phyloP scores from a whole-genome alignment of 495 filamentous ascomycete species.

The Neurospora sp. region DNA sequence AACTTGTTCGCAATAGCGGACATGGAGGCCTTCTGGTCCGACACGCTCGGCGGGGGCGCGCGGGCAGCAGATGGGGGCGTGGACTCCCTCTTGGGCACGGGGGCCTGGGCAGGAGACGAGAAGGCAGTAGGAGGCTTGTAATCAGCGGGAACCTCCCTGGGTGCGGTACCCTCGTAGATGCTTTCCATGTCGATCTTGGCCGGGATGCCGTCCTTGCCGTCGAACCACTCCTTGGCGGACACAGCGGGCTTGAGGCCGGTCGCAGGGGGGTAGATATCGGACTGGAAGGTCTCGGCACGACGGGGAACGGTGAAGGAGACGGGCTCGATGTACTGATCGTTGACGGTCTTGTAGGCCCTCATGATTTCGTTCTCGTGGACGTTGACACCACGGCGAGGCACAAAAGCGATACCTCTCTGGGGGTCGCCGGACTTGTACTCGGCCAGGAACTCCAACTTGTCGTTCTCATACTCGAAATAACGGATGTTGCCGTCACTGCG shows the following conservation, averaged over 20 bases:
- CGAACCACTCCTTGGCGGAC: conserved; percentile 72
- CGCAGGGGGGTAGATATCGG: conserved; percentile 88
- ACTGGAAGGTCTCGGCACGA: conserved; percentile 92
- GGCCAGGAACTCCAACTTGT: conserved; percentile 92
- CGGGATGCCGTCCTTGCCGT: conserved; percentile 71
- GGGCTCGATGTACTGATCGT: conserved; percentile 87
- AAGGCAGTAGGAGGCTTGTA: conserved; percentile 49
- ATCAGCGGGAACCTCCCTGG: conserved; percentile 61
- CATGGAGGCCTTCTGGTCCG: conserved; percentile 78
- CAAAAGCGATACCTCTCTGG: conserved; percentile 87
- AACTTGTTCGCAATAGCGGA: conserved; percentile 75
- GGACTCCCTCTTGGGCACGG: conserved; percentile 45
- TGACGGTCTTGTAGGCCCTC: conserved; percentile 92
- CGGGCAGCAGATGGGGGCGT: conserved; percentile 35
- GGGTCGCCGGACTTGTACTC: conserved; percentile 94
- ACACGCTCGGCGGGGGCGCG: conserved; percentile 53
- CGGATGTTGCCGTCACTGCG: conserved; percentile 92
- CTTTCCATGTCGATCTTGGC: conserved; percentile 89
- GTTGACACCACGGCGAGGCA: conserved; percentile 91
- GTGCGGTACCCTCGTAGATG: conserved; percentile 72
- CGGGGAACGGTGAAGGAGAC: conserved; percentile 96
- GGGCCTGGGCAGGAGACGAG: conserved; percentile 29
- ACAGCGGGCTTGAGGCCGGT: conserved; percentile 68
- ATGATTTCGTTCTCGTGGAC: conserved; percentile 95
- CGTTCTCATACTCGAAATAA: conserved; percentile 93